A percentile compares a stretch with the other conserved stretches of the same genome.
These are phyloP conservation scores for Sporothrix globosa DNA, from an alignment of 2,329 filamentous ascomycete species.

Conservation along the genomic window DNA sequence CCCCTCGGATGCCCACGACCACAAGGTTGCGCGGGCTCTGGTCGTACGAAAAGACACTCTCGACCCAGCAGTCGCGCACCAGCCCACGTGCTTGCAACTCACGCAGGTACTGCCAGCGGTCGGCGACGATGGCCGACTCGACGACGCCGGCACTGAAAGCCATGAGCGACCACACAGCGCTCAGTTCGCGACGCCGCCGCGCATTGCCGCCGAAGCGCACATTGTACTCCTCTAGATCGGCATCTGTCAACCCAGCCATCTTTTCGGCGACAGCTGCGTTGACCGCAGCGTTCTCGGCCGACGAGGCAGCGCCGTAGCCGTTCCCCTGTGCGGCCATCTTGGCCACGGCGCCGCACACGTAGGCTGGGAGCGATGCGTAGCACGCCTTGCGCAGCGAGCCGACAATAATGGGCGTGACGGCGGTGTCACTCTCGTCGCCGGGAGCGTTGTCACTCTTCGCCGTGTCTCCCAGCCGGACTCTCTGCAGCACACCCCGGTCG, in stretches of 20 bases:
- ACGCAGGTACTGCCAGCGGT: conserved; percentile 83
- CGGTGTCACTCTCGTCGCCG: conserved; percentile 50
- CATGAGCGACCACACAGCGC: conserved; percentile 92
- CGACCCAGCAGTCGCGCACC: conserved; percentile 81
- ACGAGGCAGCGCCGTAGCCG: conserved; percentile 40
- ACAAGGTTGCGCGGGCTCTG: conserved; percentile 89
- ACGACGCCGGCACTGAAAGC: conserved; percentile 89
- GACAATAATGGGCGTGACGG: conserved; percentile 80
- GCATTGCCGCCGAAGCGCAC: conserved; percentile 54
- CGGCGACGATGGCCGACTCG: conserved; percentile 86
- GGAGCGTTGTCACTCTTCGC: conserved; percentile 43
- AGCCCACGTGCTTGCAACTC: conserved; percentile 67
- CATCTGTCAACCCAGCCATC: conserved; percentile 70
- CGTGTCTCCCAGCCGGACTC: conserved; percentile 54
- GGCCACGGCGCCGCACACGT: conserved; percentile 76
- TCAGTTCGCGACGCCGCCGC: conserved; percentile 73
- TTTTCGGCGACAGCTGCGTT: conserved; percentile 62
- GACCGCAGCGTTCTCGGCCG: conserved; percentile 26
- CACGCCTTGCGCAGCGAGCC: conserved; percentile 80
- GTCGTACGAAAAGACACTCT: conserved; percentile 86
- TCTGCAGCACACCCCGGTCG: conserved; percentile 75
- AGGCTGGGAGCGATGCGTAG: conserved; percentile 73
- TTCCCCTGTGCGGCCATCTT: conserved; percentile 59
- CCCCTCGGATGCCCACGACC: conserved; percentile 81
- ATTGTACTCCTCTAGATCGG: conserved; percentile 74